Percentiles rank a stretch among this genome's conserved stretches.
Evolutionary conservation across 2,329 filamentous ascomycete genomes (phyloP).

Genomic region (Fusarium xylarioides): DNA sequence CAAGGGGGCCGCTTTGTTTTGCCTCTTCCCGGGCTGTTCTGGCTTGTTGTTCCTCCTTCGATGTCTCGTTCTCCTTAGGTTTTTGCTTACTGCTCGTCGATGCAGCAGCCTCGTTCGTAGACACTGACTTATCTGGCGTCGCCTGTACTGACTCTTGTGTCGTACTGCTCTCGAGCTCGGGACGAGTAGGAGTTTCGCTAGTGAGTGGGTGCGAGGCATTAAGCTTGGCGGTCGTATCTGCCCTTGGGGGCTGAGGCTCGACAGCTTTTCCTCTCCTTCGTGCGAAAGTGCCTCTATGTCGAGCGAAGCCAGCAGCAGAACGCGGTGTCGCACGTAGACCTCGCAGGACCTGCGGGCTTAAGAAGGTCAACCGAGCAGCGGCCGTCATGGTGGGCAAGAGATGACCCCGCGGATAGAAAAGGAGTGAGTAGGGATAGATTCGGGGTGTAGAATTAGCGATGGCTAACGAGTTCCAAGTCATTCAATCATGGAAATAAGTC

Average conservation of each 20-base stretch:
- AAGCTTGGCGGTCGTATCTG: constrained; percentile 29
- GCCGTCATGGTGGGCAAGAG: constrained; percentile 64
- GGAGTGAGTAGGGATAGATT: neutral
- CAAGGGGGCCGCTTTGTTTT: constrained; percentile 59
- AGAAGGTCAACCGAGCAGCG: constrained; percentile 69
- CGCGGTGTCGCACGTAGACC: constrained; percentile 49
- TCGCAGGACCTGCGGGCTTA: constrained; percentile 74
- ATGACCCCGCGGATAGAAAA: constrained; percentile 2
- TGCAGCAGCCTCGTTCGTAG: constrained; percentile 4
- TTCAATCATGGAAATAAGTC: constrained; percentile 26
- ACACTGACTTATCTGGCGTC: neutral
- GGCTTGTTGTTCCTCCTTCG: constrained; percentile 33
- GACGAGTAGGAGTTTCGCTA: constrained; percentile 17
- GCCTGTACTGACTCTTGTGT: constrained; percentile 12
- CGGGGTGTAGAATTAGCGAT: neutral
- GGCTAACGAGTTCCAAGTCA: constrained; percentile 20
- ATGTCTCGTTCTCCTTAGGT: constrained; percentile 7
- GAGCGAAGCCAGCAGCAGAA: constrained; percentile 51
- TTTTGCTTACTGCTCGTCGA: constrained; percentile 7
- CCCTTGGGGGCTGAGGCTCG: constrained; percentile 56
- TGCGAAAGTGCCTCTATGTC: constrained; percentile 58
- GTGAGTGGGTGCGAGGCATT: constrained; percentile 27
- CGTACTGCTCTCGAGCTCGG: neutral
- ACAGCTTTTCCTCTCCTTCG: constrained; percentile 69
- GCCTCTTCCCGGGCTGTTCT: constrained; percentile 48